phyloP scores from a whole-genome alignment of 129 eudicot genomes.

The Flaveria brownii region DNA sequence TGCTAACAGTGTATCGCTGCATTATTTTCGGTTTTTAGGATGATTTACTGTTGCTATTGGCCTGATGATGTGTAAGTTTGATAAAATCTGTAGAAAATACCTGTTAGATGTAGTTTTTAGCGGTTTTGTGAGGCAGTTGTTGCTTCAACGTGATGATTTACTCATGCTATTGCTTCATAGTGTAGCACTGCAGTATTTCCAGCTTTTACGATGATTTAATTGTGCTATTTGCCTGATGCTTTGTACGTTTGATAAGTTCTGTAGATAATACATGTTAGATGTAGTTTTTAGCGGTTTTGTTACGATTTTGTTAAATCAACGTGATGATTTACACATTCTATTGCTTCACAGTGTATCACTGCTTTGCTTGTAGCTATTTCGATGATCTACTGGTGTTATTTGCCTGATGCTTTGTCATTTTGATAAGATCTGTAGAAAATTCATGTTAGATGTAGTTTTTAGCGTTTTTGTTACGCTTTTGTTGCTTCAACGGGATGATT shows the following conservation, averaged over 20 bases:
- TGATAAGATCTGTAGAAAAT: conserved; percentile 14
- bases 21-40: neutral
- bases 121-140: neutral
- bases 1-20: neutral
- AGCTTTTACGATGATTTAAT: neutral
- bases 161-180: neutral
- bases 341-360: neutral
- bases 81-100: conserved; percentile 3
- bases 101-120: neutral
- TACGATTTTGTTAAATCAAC: neutral
- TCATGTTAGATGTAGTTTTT: neutral
- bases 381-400: neutral
- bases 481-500: neutral
- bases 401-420: neutral
- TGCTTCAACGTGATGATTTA: neutral
- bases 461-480: neutral
- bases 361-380: conserved; percentile 7
- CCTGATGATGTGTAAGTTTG: neutral
- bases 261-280: neutral
- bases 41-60: neutral
- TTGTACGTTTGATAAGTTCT: conserved; percentile 17
- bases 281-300: neutral
- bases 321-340: neutral
- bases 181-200: neutral
- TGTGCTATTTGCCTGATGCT: neutral